phyloP scores from a whole-genome alignment of 208 protist genomes.

The Porcisia deanei region DNA sequence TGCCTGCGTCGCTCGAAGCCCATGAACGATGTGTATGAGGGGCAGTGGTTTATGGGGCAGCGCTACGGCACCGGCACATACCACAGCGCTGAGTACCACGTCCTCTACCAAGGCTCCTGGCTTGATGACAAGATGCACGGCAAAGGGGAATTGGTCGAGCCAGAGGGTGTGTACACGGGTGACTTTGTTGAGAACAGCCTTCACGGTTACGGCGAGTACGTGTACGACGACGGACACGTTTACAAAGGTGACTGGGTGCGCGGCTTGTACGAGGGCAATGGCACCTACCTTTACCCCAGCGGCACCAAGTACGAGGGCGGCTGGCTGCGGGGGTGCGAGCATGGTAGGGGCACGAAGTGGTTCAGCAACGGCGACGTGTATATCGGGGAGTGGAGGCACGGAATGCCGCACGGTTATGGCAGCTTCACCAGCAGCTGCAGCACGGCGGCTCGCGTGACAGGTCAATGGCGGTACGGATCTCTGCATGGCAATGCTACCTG shows the following conservation, averaged over 20 bases:
- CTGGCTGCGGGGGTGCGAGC: constrained; percentile 67
- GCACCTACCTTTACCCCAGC: constrained; percentile 68
- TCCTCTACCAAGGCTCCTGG: constrained; percentile 86
- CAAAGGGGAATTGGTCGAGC: constrained; percentile 80
- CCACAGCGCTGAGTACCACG: constrained; percentile 48
- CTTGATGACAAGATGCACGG: constrained; percentile 82
- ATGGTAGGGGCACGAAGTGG: constrained; percentile 71
- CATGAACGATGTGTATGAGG: constrained; percentile 83
- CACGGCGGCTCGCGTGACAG: constrained; percentile 53
- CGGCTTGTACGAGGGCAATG: constrained; percentile 75
- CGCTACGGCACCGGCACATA: constrained; percentile 74
- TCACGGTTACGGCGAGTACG: constrained; percentile 88
- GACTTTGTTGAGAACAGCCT: constrained; percentile 80
- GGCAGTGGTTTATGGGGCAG: constrained; percentile 84
- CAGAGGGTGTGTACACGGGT: constrained; percentile 73
- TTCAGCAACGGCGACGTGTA: constrained; percentile 86
- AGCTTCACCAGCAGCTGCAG: constrained; percentile 58
- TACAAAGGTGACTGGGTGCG: constrained; percentile 89
- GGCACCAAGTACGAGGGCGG: constrained; percentile 79
- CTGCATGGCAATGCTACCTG: constrained; percentile 66
- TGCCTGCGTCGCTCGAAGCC: constrained; percentile 44
- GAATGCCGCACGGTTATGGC: constrained; percentile 73
- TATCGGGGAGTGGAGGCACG: constrained; percentile 71
- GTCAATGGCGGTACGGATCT: constrained; percentile 73
- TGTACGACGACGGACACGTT: constrained; percentile 86